Evolutionary conservation across 148 eudicot genomes (phyloP), one percentile per base, ranked within the genome.

Genomic region (Rhododendron henanense): DNA sequence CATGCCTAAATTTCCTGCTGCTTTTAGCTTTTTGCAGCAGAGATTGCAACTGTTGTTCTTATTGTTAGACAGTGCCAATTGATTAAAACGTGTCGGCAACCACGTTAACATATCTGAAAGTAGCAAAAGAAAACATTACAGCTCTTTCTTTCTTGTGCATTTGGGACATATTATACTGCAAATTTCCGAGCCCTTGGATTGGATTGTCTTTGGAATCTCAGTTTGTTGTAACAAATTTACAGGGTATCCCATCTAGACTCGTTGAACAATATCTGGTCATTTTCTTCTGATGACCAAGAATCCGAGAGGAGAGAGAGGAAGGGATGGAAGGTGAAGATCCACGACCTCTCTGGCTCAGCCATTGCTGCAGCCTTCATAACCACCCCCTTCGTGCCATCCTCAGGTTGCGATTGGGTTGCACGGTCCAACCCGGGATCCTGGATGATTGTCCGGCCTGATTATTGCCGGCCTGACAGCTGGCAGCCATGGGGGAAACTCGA

Each of bases 401-500:
- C 88, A 21, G 94, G 94, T 76, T 87, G 93, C 78, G 94, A 92
- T 88, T 91, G 93, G 93, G 94, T 92, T 5, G 93, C 92, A 3
- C 82, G 86, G 79, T 92, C 94, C 88, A 92, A 92, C 90, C 94
- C 94, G 4, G 94, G 94, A 83, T 87, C 92, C 71, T 92, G 94
- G 94, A 25, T 92, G 53, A 91, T 92, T 31, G 94, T 92, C 81
- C 88, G 91, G 9, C 93, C 93, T 0, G 91, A 92, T 63, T 59
- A 86, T 25, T 87, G 84, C 86, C n/a, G 90, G 84, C 80, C 94
- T 10, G 92, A 88, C 31, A 90, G 90, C 90, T 92, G 94, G 94
- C 93, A 90, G 15, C 94, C 94, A 7, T 92, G 94, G 94, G 94
- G 94, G 14, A 92, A 91, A 81, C 94, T 92, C 6, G 94, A 92